A percentile compares a stretch with the other conserved stretches of the same genome.
These are phyloP conservation scores for Raffaelea albimanens DNA, from an alignment of 2,329 filamentous ascomycete species.

Conservation along the genomic window DNA sequence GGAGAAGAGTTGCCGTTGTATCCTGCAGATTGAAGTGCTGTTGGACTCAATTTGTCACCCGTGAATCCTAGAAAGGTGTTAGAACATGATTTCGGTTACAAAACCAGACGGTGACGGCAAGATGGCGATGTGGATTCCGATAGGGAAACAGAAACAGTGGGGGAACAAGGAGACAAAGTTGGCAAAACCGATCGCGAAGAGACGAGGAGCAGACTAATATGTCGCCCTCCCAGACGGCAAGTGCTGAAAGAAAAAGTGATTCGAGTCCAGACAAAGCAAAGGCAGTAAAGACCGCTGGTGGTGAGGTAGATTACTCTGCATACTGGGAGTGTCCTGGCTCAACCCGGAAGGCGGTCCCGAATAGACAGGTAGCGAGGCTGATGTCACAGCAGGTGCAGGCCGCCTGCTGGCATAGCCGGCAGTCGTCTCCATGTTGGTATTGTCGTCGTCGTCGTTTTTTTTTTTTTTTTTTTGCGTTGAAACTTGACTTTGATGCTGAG, in stretches of 20 bases:
- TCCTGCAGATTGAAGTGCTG: neutral
- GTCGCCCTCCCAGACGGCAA: too few relatives aligned
- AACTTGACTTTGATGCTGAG: neutral
- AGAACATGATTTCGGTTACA: neutral
- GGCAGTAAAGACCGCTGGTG: neutral
- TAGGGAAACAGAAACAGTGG: too few relatives aligned
- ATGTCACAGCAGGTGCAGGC: slow-evolving; percentile 1
- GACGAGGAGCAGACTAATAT: neutral
- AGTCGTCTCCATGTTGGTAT: slow-evolving; percentile 4
- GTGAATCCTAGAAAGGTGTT: neutral
- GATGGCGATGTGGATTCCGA: too few relatives aligned
- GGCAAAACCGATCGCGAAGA: neutral
- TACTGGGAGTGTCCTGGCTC: slow-evolving; percentile 12
- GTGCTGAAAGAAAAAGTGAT: too few relatives aligned
- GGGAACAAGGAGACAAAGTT: too few relatives aligned
- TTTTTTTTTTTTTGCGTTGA: too few relatives aligned
- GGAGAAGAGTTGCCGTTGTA: neutral
- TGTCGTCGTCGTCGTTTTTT: neutral
- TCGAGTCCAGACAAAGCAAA: too few relatives aligned
- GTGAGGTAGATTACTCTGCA: slow-evolving; percentile 2
- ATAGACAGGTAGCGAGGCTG: slow-evolving; percentile 8
- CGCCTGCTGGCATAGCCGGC: slow-evolving; percentile 5
- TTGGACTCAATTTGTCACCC: slow-evolving; percentile 3
- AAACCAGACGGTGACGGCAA: neutral
- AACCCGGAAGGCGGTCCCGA: slow-evolving; percentile 7